Base-by-base conservation (phyloP, 306 rosid genomes). In the Cotoneaster glaucophyllus region DNA sequence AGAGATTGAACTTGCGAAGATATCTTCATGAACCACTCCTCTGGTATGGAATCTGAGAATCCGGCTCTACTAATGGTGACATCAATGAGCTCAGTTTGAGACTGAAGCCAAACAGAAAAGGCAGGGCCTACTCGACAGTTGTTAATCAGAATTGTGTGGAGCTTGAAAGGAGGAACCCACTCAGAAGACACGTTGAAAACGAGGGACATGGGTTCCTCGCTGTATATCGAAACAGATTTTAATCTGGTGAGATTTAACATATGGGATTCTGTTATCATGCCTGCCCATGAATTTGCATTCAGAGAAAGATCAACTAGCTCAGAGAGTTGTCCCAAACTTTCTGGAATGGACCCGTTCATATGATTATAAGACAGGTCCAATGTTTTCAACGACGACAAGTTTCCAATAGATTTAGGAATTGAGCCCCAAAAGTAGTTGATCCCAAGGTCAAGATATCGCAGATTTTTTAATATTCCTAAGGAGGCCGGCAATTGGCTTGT, bases 281-380 rank as follows among this genome's bases (percentile, higher is more conserved):
- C 73, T 28, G 22, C 58, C 73, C 76, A 77, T 0, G 64, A 39
- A 21, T 77, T 82, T 8, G 0, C 0, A 0, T 4, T 1, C 1
- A 82, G 57, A 44, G 28, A 0, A 3, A 58, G 28, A 0, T 3
- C 0, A 3, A 34, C 79, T 0, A 82, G 72, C 3, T 48, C 0
- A 3, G 72, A 59, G 52, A 77, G 82, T 44, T 77, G 65, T 2
- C 85, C 85, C 11, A 82, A 12, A 66, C 71, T 73, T 61, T 59
- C 1, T 8, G 85, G 67, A 77, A 81, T 71, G 25, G 67, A 65
- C 3, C 85, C 72, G 1, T 77, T 81, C 53, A 81, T 71, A 19
- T 9, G 4, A 69, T 66, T 81, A 8, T 0, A 2, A 24, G 74
- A 29, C 5, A 57, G 56, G 50, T 26, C 64, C 5, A 45, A 45